phyloP scores from a whole-genome alignment of 805 yeast genomes.

The Pichia gijzeniarum region DNA sequence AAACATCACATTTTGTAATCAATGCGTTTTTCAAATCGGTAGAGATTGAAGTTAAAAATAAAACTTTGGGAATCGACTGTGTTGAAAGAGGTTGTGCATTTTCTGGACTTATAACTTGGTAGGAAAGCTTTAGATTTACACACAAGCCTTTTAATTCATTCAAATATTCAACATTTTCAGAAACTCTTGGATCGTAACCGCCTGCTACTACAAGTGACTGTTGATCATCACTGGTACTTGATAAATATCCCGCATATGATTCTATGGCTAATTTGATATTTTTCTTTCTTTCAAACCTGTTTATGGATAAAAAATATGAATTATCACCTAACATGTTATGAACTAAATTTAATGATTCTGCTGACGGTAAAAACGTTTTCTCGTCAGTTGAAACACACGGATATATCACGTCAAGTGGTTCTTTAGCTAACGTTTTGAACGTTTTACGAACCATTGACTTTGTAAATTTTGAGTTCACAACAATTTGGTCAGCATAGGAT shows the following conservation, averaged over 20 bases:
- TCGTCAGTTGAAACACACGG: conserved; percentile 61
- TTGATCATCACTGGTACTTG: conserved; percentile 25
- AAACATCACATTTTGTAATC: conserved; percentile 47
- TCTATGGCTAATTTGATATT: conserved; percentile 71
- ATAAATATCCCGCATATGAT: conserved; percentile 47
- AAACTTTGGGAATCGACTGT: conserved; percentile 13
- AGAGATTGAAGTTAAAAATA: conserved; percentile 74
- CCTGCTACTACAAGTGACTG: conserved; percentile 73
- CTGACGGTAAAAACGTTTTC: conserved; percentile 8
- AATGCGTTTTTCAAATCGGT: conserved; percentile 58
- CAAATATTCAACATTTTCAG: conserved; percentile 71
- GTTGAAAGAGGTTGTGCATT: not conserved
- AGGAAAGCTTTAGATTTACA: conserved; percentile 17
- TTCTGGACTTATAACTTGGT: not conserved
- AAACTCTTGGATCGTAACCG: conserved; percentile 75
- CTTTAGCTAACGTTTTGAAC: conserved; percentile 38
- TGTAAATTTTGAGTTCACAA: conserved; percentile 87
- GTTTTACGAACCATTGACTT: conserved; percentile 58
- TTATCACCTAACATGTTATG: conserved; percentile 30
- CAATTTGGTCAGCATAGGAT: conserved; percentile 64
- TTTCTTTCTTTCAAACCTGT: conserved; percentile 85
- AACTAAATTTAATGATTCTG: conserved; percentile 29
- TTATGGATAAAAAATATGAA: conserved; percentile 62
- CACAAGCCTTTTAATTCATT: conserved; percentile 50
- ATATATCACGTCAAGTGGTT: conserved; percentile 53